phyloP scores from a whole-genome alignment of 2,329 filamentous ascomycete species.

The Botrytis deweyae region DNA sequence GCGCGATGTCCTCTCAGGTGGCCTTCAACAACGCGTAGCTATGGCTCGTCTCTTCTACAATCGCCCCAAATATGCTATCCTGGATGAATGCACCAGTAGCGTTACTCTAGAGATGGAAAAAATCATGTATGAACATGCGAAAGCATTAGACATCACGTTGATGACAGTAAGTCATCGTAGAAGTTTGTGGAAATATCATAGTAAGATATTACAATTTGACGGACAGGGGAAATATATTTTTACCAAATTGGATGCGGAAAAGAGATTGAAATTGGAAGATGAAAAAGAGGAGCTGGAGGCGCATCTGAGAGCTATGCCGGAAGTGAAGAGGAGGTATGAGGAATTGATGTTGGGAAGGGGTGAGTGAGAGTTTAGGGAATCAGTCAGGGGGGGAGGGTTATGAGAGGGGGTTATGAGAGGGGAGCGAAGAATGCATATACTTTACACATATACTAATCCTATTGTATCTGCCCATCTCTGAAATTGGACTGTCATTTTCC shows the following conservation, averaged over 20 bases:
- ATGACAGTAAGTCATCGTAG: constrained; percentile 94
- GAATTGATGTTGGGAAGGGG: constrained; percentile 59
- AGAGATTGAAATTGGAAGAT: constrained; percentile 81
- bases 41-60: constrained; percentile 97
- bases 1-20: constrained; percentile 89
- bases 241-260: constrained; percentile 83
- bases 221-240: constrained; percentile 92
- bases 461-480: neutral
- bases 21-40: constrained; percentile 91
- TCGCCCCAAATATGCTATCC: constrained; percentile 85
- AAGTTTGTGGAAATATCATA: constrained; percentile 96
- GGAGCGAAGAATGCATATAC: neutral
- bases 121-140: constrained; percentile 96
- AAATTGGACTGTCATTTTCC: neutral
- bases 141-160: constrained; percentile 84
- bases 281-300: constrained; percentile 94
- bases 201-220: constrained; percentile 92
- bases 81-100: constrained; percentile 93
- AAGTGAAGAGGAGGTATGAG: constrained; percentile 79
- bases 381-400: neutral
- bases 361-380: neutral
- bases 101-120: constrained; percentile 95
- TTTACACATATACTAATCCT: neutral
- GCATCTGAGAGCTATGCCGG: constrained; percentile 78
- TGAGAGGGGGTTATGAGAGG: neutral